Conservation (phyloP, 345 rosid species). For the Leavenworthia alabamica region DNA sequence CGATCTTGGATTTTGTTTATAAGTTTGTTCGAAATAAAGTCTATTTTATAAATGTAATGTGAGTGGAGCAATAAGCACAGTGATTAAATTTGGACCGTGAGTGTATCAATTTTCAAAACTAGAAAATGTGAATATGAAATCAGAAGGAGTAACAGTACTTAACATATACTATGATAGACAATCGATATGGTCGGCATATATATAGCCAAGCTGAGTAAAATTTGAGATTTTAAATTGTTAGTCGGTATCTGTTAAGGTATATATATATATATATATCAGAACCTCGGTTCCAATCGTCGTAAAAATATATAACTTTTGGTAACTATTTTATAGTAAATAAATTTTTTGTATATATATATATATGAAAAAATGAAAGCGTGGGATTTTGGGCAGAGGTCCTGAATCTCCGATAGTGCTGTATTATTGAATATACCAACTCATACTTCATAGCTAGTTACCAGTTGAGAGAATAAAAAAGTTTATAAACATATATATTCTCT, state of each 20-base stretch:
- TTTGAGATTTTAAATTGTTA: background rate
- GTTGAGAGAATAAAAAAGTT: background rate
- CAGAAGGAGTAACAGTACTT: background rate
- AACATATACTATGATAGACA: constrained; percentile 9
- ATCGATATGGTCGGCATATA: constrained; percentile 12
- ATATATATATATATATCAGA: constrained; percentile 12
- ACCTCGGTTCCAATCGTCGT: constrained; percentile 13
- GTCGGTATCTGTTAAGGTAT: constrained; percentile 8
- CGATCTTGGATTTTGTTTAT: background rate
- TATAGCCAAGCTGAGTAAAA: constrained; percentile 9
- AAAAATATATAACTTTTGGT: background rate
- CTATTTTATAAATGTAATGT: constrained; percentile 24
- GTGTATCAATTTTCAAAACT: constrained; percentile 3
- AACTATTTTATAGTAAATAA: background rate
- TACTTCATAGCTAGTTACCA: background rate
- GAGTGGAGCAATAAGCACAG: constrained; percentile 23
- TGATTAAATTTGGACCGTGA: constrained; percentile 24
- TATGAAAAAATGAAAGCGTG: constrained; percentile 18
- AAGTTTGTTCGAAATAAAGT: background rate
- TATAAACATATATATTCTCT: background rate
- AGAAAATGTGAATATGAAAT: constrained; percentile 1
- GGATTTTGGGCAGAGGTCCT: constrained; percentile 17
- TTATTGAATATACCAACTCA: constrained; percentile 26
- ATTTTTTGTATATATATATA: background rate
- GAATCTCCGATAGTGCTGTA: constrained; percentile 28